Percentiles rank a stretch among this genome's conserved stretches.
phyloP scores from a whole-genome alignment of 306 rosid species.

The Dryas alaskensis region DNA sequence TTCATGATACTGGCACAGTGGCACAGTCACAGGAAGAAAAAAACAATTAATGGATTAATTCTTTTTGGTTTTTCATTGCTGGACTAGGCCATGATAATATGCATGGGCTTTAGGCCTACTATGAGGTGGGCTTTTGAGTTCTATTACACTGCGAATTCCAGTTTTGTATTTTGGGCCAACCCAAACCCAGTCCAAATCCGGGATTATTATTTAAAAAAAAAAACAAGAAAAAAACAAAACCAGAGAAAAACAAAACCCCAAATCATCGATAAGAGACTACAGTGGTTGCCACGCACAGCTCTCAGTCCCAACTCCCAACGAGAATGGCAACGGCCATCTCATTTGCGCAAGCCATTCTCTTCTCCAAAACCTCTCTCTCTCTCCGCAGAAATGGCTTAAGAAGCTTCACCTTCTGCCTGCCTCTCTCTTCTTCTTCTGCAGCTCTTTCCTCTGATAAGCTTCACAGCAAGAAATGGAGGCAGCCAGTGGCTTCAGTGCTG shows the following conservation, averaged over 20 bases:
- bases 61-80: too few species aligned
- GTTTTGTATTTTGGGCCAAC: background rate
- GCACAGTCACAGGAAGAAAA: too few species aligned
- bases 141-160: background rate
- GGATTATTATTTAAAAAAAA: background rate
- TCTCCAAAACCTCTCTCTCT: constrained; percentile 40
- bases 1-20: too few species aligned
- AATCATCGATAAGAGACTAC: background rate
- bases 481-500: constrained; percentile 51
- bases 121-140: background rate
- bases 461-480: constrained; percentile 67
- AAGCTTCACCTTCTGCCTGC: constrained; percentile 35
- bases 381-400: constrained; percentile 37
- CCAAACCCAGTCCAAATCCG: background rate
- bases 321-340: constrained; percentile 40
- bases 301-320: background rate
- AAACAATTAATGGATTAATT: too few species aligned
- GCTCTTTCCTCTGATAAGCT: constrained; percentile 29
- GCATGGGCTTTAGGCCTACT: background rate
- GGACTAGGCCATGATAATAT: background rate
- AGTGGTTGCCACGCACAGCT: background rate
- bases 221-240: too few species aligned
- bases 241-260: background rate
- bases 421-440: constrained; percentile 50
- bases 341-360: constrained; percentile 42